A percentile compares a stretch with the other conserved stretches of the same genome.
These are phyloP conservation scores for Lunularia cruciata DNA, from an alignment of 225 moss, liverwort and hornwort species.

Conservation along the genomic window DNA sequence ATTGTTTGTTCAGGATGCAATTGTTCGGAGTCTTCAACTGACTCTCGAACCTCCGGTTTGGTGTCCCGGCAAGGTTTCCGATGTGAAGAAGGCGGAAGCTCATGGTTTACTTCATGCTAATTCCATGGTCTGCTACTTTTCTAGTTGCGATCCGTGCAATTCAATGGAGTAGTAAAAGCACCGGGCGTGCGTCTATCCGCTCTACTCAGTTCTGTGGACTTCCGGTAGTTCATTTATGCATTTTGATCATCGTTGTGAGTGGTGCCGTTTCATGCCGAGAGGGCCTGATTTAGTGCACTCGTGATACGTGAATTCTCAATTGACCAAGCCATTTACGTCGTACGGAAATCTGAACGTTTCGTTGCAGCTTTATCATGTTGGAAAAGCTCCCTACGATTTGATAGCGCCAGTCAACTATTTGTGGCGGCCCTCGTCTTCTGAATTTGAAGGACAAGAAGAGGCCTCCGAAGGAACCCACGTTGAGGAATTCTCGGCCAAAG, in stretches of 20 bases:
- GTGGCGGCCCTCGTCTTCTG: conserved; percentile 44
- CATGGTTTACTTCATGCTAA: conserved; percentile 53
- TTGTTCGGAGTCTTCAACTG: conserved; percentile 51
- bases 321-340: not conserved
- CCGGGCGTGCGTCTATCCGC: too few species aligned
- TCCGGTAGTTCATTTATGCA: not conserved
- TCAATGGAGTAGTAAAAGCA: not conserved
- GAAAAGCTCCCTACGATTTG: conserved; percentile 35
- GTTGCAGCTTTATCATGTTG: conserved; percentile 67
- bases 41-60: conserved; percentile 61
- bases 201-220: too few species aligned
- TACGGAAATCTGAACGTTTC: not conserved
- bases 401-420: conserved; percentile 41
- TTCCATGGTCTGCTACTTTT: conserved; percentile 71
- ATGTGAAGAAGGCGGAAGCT: conserved; percentile 23
- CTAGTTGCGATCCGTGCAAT: conserved; percentile 4
- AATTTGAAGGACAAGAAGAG: too few species aligned
- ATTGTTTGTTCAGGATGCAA: conserved; percentile 44
- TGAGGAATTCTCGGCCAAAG: conserved; percentile 17
- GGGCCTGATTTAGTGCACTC: too few species aligned
- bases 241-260: too few species aligned
- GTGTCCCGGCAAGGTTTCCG: conserved; percentile 5
- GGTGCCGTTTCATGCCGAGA: too few species aligned
- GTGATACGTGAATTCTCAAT: too few species aligned
- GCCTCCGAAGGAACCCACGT: not conserved